Percentiles rank a stretch among this genome's conserved stretches.
Evolutionary conservation across 495 filamentous ascomycete genomes (phyloP).

Genomic region (Pseudotulostoma volvatum): DNA sequence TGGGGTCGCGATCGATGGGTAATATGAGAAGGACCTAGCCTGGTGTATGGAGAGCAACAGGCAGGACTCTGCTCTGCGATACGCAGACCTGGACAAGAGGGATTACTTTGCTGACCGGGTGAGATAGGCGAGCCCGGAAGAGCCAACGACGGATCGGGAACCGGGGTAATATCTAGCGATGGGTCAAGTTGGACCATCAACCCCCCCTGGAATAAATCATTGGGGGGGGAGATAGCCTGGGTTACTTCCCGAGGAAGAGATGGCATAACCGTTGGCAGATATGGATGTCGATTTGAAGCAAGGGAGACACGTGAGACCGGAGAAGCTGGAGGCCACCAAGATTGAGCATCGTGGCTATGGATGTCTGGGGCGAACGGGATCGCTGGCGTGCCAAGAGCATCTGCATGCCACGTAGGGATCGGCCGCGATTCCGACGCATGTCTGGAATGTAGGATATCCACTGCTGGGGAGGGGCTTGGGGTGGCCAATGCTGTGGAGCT

Average conservation of each 20-base stretch:
- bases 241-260: slow-evolving; percentile 19
- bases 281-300: slow-evolving; percentile 18
- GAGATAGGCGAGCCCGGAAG: slow-evolving; percentile 14
- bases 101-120: no score
- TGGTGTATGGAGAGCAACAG: no score
- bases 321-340: slow-evolving; percentile 30
- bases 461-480: slow-evolving; percentile 26
- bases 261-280: slow-evolving; percentile 20
- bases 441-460: slow-evolving; percentile 30
- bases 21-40: no score
- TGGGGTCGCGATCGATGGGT: slow-evolving; percentile 17
- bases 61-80: no score
- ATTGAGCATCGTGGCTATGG: slow-evolving; percentile 20
- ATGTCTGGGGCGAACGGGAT: slow-evolving; percentile 28
- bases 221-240: slow-evolving; percentile 14
- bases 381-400: slow-evolving; percentile 20
- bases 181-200: slow-evolving; percentile 32
- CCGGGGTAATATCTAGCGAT: slow-evolving; percentile 21
- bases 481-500: slow-evolving; percentile 18
- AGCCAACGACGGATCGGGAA: slow-evolving; percentile 15
- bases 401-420: slow-evolving; percentile 31
- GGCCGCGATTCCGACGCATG: slow-evolving; percentile 30
- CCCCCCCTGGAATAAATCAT: slow-evolving; percentile 27
- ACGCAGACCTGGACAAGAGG: no score
- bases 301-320: slow-evolving; percentile 21